Conservation (phyloP, 768 basidiomycete species). For the Lyophyllum semitale region DNA sequence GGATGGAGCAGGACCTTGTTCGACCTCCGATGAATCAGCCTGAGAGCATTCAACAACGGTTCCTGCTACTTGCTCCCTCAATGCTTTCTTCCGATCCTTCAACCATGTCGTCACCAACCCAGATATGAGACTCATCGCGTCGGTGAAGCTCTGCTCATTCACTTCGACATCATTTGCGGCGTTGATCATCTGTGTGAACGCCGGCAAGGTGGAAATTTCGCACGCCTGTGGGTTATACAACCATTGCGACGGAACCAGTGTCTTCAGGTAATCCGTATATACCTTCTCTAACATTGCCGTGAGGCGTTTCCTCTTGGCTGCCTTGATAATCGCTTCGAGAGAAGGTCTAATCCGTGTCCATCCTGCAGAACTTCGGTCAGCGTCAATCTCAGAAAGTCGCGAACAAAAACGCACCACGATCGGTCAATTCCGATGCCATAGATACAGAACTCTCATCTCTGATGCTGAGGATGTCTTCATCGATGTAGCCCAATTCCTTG, state of each 20-base stretch:
- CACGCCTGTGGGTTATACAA: conserved; percentile 19
- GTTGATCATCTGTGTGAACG: neutral
- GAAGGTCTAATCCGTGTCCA: conserved; percentile 23
- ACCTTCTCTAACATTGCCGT: conserved; percentile 6
- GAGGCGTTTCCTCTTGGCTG: conserved; percentile 7
- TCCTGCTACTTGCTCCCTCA: conserved; percentile 2
- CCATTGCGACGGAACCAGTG: conserved; percentile 24
- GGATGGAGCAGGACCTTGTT: neutral
- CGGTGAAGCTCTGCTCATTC: neutral
- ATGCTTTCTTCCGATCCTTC: neutral
- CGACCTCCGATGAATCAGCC: no score
- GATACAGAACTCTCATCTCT: neutral
- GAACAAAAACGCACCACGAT: conserved; percentile 22
- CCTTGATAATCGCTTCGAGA: conserved; percentile 16
- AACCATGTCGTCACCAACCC: conserved; percentile 3
- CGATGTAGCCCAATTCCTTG: conserved; percentile 17
- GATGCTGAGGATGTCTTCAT: conserved; percentile 12
- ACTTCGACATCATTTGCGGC: neutral
- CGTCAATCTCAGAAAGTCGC: neutral
- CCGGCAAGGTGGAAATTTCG: conserved; percentile 12
- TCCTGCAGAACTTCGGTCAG: conserved; percentile 10
- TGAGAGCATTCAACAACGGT: no score
- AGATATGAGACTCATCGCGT: conserved; percentile 4
- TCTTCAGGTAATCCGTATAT: conserved; percentile 20
- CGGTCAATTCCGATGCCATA: conserved; percentile 22